A percentile compares a stretch with the other conserved stretches of the same genome.
Evolutionary conservation across 768 basidiomycete genomes (phyloP).

Genomic region (Neoboletus subvelutipes): DNA sequence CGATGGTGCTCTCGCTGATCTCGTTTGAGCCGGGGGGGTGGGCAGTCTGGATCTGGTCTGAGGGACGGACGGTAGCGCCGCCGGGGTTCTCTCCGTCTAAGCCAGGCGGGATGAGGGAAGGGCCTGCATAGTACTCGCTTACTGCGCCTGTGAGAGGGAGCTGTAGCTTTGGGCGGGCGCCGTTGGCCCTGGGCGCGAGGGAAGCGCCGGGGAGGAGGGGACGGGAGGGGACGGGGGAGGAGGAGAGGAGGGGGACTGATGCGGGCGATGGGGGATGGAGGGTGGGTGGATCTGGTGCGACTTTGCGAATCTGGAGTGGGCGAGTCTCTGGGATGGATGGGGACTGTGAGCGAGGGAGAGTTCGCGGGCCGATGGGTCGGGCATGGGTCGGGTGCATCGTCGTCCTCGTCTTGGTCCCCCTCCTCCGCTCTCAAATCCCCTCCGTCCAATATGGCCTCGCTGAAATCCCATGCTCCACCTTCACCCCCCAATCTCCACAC

Average conservation of each 20-base stretch:
- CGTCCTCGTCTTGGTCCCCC: slow-evolving; percentile 10
- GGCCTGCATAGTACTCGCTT: slow-evolving; percentile 34
- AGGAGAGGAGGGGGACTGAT: slow-evolving; percentile 27
- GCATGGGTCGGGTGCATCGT: slow-evolving; percentile 31
- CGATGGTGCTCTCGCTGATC: slow-evolving; percentile 35
- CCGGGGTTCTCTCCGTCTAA: slow-evolving; percentile 38
- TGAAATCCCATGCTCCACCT: background rate
- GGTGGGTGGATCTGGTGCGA: slow-evolving; percentile 26
- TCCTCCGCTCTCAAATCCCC: slow-evolving; percentile 4
- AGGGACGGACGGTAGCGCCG: slow-evolving; percentile 44
- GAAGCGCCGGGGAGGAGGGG: slow-evolving; percentile 33
- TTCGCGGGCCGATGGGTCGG: slow-evolving; percentile 55
- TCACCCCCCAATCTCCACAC: accelerated
- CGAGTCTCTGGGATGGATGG: slow-evolving; percentile 38
- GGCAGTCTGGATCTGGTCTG: slow-evolving; percentile 35
- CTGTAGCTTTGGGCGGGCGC: slow-evolving; percentile 35
- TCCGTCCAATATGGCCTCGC: slow-evolving; percentile 1
- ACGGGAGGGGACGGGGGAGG: slow-evolving; percentile 34
- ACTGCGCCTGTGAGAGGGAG: slow-evolving; percentile 32
- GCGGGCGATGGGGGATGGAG: slow-evolving; percentile 31
- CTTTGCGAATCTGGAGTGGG: slow-evolving; percentile 45
- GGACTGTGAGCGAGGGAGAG: slow-evolving; percentile 41
- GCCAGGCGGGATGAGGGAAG: slow-evolving; percentile 34
- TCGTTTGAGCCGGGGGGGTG: slow-evolving; percentile 28
- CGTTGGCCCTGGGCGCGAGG: slow-evolving; percentile 5